Evolutionary conservation across 2,329 filamentous ascomycete genomes (phyloP).

Genomic region (Aspergillus pseudoglaucus): DNA sequence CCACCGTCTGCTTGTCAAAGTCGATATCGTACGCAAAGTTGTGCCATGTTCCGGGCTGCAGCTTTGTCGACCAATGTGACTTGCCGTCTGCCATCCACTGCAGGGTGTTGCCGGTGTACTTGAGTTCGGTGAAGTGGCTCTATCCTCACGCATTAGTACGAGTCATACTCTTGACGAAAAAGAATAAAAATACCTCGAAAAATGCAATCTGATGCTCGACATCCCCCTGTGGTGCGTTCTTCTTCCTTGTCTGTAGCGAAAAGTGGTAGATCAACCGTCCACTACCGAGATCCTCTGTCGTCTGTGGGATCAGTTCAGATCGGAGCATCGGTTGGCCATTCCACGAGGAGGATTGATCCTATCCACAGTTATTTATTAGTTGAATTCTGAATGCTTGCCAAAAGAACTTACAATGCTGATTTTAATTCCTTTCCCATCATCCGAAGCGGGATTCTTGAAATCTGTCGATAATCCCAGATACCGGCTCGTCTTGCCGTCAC

Average conservation of each 20-base stretch:
- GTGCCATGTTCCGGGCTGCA: constrained; percentile 62
- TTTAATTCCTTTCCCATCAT: constrained; percentile 58
- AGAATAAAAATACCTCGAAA: constrained; percentile 33
- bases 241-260: constrained; percentile 53
- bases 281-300: constrained; percentile 56
- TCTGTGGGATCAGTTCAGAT: constrained; percentile 68
- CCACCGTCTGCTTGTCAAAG: constrained; percentile 56
- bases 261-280: constrained; percentile 69
- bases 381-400: constrained; percentile 14
- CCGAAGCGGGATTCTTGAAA: constrained; percentile 62
- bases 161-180: constrained; percentile 17
- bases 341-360: constrained; percentile 52
- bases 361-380: constrained; percentile 35
- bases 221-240: constrained; percentile 54
- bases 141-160: constrained; percentile 34
- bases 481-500: constrained; percentile 41
- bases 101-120: constrained; percentile 53
- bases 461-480: constrained; percentile 57
- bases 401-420: constrained; percentile 51
- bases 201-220: constrained; percentile 63
- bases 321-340: constrained; percentile 66
- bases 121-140: constrained; percentile 70
- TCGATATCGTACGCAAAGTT: constrained; percentile 70
- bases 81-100: constrained; percentile 59
- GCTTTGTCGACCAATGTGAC: constrained; percentile 57